Conservation (phyloP, 352 stramenopile species). For the Phytophthora cactorum region DNA sequence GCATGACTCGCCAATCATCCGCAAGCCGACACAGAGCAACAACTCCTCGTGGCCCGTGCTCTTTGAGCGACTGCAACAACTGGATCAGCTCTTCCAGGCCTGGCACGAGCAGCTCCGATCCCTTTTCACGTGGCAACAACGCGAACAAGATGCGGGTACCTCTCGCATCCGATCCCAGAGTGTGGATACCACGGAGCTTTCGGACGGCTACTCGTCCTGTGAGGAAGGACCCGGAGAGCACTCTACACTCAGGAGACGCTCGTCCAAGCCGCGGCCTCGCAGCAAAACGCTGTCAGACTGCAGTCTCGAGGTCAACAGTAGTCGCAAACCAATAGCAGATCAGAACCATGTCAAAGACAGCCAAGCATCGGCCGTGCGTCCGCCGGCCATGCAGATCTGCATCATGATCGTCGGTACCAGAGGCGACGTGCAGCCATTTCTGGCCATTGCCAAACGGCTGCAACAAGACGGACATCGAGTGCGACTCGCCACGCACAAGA, state of each 20-base stretch:
- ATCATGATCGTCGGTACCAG: slow-evolving; percentile 90
- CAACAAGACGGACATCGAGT: slow-evolving; percentile 88
- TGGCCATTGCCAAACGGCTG: slow-evolving; percentile 83
- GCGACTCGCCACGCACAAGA: slow-evolving; percentile 87
- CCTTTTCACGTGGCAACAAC: slow-evolving; percentile 21
- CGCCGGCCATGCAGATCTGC: slow-evolving; percentile 70
- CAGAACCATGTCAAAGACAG: slow-evolving; percentile 12
- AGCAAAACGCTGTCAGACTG: slow-evolving; percentile 32
- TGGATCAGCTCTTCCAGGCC: slow-evolving; percentile 39
- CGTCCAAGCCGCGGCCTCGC: slow-evolving; percentile 12
- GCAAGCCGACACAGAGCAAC: slow-evolving; percentile 9
- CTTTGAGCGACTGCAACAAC: slow-evolving; percentile 29
- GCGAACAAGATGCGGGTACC: slow-evolving; percentile 14
- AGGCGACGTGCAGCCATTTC: slow-evolving; percentile 84
- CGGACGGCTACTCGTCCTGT: slow-evolving; percentile 25
- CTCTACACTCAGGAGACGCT: slow-evolving; percentile 21
- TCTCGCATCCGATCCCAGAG: slow-evolving; percentile 13
- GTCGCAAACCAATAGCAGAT: slow-evolving; percentile 15
- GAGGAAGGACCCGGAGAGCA: slow-evolving; percentile 25
- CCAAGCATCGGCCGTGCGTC: background rate
- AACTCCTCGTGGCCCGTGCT: slow-evolving; percentile 21
- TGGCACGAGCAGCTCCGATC: slow-evolving; percentile 31
- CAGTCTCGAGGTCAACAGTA: slow-evolving; percentile 21
- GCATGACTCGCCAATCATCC: slow-evolving; percentile 24
- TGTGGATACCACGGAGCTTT: slow-evolving; percentile 8